Evolutionary conservation across 768 basidiomycete genomes (phyloP).

Genomic region (Ephemerocybe angulata): DNA sequence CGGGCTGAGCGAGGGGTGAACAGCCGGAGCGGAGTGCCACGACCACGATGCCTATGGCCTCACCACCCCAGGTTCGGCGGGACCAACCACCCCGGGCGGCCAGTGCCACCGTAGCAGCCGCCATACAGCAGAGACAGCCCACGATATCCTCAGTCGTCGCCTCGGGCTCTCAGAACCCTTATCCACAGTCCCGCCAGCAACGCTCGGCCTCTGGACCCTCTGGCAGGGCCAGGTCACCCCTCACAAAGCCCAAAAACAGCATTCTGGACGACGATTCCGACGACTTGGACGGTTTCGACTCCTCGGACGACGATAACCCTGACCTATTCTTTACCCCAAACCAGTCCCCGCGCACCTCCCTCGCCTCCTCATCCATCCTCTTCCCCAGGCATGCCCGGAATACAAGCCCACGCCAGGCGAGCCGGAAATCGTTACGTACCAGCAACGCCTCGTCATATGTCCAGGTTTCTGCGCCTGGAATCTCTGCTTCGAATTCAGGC

Average conservation of each 20-base stretch:
- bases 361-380: conserved; percentile 33
- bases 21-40: not conserved
- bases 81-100: conserved; percentile 3
- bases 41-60: conserved; percentile 1
- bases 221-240: conserved; percentile 7
- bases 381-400: conserved; percentile 15
- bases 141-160: conserved; percentile 8
- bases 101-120: not conserved
- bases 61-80: conserved; percentile 5
- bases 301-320: conserved; percentile 16
- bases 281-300: conserved; percentile 11
- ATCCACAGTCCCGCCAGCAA: not conserved
- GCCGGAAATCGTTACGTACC: conserved; percentile 19
- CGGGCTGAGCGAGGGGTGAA: not conserved
- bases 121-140: conserved; percentile 2
- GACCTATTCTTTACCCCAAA: conserved; percentile 65
- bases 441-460: not conserved
- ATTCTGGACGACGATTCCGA: conserved; percentile 21
- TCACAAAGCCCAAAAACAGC: conserved; percentile 9
- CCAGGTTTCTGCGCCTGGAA: conserved; percentile 5
- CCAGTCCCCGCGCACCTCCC: conserved; percentile 50
- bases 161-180: not conserved
- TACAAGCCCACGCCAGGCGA: conserved; percentile 24
- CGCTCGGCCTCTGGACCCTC: not conserved
- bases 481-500: conserved; percentile 6